A percentile compares a stretch with the other conserved stretches of the same genome.
These are phyloP conservation scores for Diutina sp. DNA, from an alignment of 1,139 yeast species.

Conservation along the genomic window DNA sequence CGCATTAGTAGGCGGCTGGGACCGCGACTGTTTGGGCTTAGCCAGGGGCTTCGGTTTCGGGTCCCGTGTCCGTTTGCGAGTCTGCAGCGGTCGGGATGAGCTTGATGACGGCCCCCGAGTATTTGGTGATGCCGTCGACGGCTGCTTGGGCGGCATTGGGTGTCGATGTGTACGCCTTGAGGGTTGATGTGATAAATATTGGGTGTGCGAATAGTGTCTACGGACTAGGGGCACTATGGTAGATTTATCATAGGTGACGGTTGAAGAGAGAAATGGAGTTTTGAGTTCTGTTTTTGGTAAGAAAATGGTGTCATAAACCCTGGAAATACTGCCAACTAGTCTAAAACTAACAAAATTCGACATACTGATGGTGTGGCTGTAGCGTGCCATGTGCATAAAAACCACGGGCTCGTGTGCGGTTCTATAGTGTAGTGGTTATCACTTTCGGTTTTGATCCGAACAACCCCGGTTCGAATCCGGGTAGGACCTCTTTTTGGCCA, in stretches of 20 bases:
- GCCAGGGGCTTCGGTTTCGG: background rate
- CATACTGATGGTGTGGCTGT: no score
- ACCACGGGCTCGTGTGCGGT: constrained; percentile 5
- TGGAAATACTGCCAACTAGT: no score
- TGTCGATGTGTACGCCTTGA: background rate
- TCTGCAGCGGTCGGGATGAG: background rate
- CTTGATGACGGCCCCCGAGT: background rate
- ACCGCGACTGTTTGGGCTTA: background rate
- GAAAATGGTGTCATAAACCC: no score
- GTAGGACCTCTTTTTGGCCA: constrained; percentile 45
- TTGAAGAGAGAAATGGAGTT: no score
- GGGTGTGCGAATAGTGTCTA: no score
- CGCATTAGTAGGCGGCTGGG: no score
- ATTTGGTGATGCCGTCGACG: background rate
- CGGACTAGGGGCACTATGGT: no score
- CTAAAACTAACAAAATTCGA: no score
- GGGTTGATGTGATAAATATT: background rate
- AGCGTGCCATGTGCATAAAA: no score
- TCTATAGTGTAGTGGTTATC: constrained; percentile 41
- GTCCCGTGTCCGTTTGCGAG: background rate
- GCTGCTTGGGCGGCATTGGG: background rate
- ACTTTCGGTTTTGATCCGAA: constrained; percentile 50
- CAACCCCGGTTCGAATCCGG: constrained; percentile 96
- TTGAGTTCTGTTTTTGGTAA: no score
- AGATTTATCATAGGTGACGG: no score